phyloP scores from a whole-genome alignment of 2,329 filamentous ascomycete species.

The Sphaerulina populicola region DNA sequence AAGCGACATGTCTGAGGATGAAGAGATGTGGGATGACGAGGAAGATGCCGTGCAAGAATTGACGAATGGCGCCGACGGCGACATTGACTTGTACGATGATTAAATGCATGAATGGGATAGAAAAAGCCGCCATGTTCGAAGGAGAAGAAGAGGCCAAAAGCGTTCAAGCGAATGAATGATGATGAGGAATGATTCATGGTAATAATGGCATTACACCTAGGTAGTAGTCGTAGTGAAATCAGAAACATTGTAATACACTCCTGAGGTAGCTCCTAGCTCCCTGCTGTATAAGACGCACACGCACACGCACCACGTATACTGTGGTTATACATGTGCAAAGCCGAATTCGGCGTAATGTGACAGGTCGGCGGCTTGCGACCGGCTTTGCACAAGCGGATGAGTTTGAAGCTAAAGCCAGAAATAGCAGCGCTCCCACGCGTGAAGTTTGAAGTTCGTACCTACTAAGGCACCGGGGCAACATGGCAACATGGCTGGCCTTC shows the following conservation, averaged over 20 bases:
- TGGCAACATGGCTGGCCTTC: too few species aligned
- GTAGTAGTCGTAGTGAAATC: not conserved
- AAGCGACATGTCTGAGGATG: slow-evolving; percentile 47
- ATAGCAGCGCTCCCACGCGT: too few species aligned
- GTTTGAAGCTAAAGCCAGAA: too few species aligned
- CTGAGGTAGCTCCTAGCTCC: not conserved
- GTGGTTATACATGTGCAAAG: too few species aligned
- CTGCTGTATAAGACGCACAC: not conserved
- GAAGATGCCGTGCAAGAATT: slow-evolving; percentile 66
- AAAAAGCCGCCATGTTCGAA: not conserved
- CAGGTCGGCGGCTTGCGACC: too few species aligned
- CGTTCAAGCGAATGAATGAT: slow-evolving; percentile 15
- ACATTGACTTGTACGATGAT: slow-evolving; percentile 56
- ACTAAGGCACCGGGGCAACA: too few species aligned
- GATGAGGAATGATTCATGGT: slow-evolving; percentile 4
- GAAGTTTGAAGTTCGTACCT: too few species aligned
- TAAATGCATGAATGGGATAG: slow-evolving; percentile 8
- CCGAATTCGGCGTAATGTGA: too few species aligned
- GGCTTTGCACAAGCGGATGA: too few species aligned
- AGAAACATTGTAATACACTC: not conserved
- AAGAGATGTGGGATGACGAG: slow-evolving; percentile 62
- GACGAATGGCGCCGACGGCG: slow-evolving; percentile 42
- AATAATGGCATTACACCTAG: not conserved
- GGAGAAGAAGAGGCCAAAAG: slow-evolving; percentile 8
- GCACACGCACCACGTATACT: too few species aligned